Evolutionary conservation across 495 filamentous ascomycete species (phyloP), one percentile per base, ranked within the genome.

Genomic region (Trichoderma asperelloides): DNA sequence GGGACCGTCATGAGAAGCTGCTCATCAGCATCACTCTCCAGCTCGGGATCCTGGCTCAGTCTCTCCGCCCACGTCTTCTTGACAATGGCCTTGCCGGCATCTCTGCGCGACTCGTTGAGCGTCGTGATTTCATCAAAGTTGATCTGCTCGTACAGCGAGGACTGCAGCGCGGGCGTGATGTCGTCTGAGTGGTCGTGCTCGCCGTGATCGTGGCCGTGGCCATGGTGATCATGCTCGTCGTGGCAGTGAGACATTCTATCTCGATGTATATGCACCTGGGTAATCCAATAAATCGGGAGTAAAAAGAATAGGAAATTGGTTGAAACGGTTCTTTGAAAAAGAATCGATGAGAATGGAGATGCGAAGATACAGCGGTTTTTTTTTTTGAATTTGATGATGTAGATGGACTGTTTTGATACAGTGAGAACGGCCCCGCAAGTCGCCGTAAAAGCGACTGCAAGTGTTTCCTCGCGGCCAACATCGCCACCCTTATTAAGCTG

Each of bases 1-100:
- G 95, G 96, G 25, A 98, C 84, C 72, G 89, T 87, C 78, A 98
- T 90, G 41, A 98, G 73, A n/a, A 98, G 69, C 78, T 98, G 92
- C 80, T 97, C 95, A 73, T 98, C 95, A 0, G 88, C 86, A 74
- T 94, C 90, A 68, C 92, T 97, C 73, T 81, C 84, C 15, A 98
- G 82, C 76, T 93, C 88, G 0, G 91, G 90, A 69, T 87, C 79
- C 12, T 82, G 74, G 33, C 87, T 76, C 67, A 97, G 70, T 66
- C 95, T 80, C 74, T 97, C 87, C 5, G 85, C 82, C 93, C 93
- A 98, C 57, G 91, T 90, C 78, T 98, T 98, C 76, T 90, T 84
- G n/a, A 93, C 83, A 64, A 97, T 85, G 1, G 84, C 87, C 65
- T 81, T 82, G 41, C 92, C 95, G 3, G 89, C 86, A 47, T 86